Evolutionary conservation across 345 rosid species (phyloP).

Genomic region (Eucalyptus brandiana): DNA sequence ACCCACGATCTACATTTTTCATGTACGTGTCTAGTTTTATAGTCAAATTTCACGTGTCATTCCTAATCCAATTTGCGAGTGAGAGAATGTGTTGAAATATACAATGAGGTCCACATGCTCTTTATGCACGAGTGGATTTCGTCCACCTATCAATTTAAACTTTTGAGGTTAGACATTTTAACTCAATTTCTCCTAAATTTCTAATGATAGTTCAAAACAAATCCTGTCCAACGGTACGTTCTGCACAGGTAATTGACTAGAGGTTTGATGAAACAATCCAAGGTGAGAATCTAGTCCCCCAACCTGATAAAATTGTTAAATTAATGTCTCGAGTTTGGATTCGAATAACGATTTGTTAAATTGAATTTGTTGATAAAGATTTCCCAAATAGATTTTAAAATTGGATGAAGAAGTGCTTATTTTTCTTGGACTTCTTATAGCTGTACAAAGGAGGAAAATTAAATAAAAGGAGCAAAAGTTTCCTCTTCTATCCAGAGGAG

Average conservation of each 20-base stretch:
- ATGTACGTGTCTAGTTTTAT: background rate
- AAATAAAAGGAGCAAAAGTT: no score
- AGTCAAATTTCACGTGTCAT: background rate
- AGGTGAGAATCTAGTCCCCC: background rate
- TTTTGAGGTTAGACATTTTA: background rate
- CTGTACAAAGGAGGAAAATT: no score
- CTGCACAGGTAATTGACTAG: background rate
- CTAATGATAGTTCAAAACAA: background rate
- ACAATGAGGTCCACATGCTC: background rate
- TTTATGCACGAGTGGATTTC: background rate
- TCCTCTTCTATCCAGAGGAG: no score
- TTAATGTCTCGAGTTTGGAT: no score
- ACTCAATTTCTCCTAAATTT: background rate
- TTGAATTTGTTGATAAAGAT: no score
- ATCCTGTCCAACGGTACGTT: background rate
- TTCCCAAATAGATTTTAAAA: no score
- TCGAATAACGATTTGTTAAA: no score
- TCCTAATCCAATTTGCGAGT: background rate
- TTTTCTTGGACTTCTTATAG: no score
- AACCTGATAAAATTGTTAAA: background rate
- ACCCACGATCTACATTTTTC: background rate
- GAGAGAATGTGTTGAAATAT: background rate
- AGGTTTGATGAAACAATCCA: background rate
- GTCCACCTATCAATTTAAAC: background rate
- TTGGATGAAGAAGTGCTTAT: no score